A percentile compares a stretch with the other conserved stretches of the same genome.
These are phyloP conservation scores for Ulvella scutata DNA, from an alignment of 139 green algal species.

Conservation along the genomic window DNA sequence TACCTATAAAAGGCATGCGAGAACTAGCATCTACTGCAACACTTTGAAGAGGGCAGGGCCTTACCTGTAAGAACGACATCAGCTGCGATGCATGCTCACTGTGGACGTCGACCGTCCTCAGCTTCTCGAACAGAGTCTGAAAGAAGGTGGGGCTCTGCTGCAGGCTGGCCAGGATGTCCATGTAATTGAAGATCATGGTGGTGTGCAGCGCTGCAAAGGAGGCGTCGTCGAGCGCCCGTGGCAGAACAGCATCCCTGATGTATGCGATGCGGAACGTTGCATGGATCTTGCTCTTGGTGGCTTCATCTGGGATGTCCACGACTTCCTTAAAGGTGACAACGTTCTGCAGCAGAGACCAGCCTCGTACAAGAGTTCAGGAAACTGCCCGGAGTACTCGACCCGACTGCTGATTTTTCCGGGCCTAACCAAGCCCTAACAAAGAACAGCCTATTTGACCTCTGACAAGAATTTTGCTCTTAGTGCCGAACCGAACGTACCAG, in stretches of 20 bases:
- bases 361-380: no score
- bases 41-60: no score
- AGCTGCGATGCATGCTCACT: constrained; percentile 14
- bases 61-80: constrained; percentile 58
- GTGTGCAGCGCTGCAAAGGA: constrained; percentile 78
- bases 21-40: no score
- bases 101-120: constrained; percentile 19
- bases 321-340: constrained; percentile 73
- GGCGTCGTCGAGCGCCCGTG: constrained; percentile 78
- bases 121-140: constrained; percentile 56
- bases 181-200: constrained; percentile 88
- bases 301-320: constrained; percentile 56
- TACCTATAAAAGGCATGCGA: no score
- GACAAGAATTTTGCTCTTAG: no score
- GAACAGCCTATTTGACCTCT: no score
- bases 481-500: no score
- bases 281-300: constrained; percentile 80
- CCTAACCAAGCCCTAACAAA: no score
- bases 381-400: no score
- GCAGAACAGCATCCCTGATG: constrained; percentile 89
- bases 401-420: no score
- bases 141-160: constrained; percentile 61
- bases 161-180: constrained; percentile 66
- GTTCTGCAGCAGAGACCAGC: constrained; percentile 16
- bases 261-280: constrained; percentile 87